A percentile compares a stretch with the other conserved stretches of the same genome.
These are phyloP conservation scores for Periconia macrospinosa DNA, from an alignment of 2,329 filamentous ascomycete species.

Conservation along the genomic window DNA sequence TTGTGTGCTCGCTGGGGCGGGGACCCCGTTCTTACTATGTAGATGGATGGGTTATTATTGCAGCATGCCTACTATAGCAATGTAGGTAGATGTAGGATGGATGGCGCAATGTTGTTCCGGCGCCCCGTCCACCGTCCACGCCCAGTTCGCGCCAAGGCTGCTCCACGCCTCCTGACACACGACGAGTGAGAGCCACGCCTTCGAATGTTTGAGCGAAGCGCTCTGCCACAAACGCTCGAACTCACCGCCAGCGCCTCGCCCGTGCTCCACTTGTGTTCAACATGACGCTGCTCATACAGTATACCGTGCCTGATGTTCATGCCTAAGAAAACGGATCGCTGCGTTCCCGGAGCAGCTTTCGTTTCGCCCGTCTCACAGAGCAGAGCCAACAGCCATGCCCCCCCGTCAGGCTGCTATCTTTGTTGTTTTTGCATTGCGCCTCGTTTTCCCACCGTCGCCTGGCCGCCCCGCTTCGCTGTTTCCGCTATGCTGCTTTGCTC, in stretches of 20 bases:
- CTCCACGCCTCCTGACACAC: conserved; percentile 29
- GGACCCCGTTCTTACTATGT: conserved; percentile 3
- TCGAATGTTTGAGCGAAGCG: conserved; percentile 32
- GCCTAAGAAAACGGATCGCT: conserved; percentile 33
- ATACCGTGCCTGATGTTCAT: conserved; percentile 26
- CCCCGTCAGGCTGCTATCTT: conserved; percentile 5
- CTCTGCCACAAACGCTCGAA: conserved; percentile 22
- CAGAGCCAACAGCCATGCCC: too few relatives aligned
- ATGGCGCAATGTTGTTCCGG: neutral
- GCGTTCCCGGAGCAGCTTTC: conserved; percentile 29
- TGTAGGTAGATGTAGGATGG: too few relatives aligned
- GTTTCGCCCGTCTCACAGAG: conserved; percentile 41
- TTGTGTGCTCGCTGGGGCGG: neutral
- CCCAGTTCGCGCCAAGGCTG: conserved; percentile 8
- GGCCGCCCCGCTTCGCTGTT: conserved; percentile 1
- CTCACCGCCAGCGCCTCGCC: conserved; percentile 25
- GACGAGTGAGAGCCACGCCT: conserved; percentile 33
- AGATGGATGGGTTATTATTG: too few relatives aligned
- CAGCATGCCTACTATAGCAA: too few relatives aligned
- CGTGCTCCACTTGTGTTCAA: conserved; percentile 14
- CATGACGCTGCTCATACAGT: conserved; percentile 11
- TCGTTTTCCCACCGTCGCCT: conserved; percentile 9
- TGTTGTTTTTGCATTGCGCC: conserved; percentile 22
- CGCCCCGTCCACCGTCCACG: neutral
- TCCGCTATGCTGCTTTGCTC: neutral